Conservation (phyloP, 2,329 filamentous ascomycete species). For the Tolypocladium guangdongense region DNA sequence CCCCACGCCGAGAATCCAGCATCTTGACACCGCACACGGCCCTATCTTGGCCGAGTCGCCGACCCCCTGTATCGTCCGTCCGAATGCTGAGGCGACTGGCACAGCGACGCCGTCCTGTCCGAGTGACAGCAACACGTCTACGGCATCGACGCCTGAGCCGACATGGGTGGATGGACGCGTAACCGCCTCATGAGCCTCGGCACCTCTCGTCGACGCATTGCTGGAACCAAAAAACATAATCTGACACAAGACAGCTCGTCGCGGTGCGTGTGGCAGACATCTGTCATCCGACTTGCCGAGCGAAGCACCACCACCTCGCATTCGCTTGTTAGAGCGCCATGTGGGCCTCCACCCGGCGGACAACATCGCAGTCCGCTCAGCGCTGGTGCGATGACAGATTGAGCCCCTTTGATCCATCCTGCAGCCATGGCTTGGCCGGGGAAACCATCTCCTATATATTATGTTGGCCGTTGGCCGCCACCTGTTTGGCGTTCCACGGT, state of each 20-base stretch:
- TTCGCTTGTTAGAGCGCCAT: background rate
- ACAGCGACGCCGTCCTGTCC: too few relatives aligned
- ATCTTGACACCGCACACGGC: background rate
- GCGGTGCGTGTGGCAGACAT: background rate
- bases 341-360: background rate
- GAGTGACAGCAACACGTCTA: background rate
- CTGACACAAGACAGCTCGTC: background rate
- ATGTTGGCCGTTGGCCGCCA: background rate
- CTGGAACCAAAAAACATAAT: background rate
- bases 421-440: background rate
- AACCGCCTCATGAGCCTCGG: background rate
- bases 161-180: background rate
- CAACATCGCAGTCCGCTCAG: background rate
- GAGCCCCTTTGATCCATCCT: background rate
- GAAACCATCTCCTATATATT: background rate
- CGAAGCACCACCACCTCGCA: background rate
- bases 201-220: background rate
- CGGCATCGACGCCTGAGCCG: background rate
- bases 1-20: background rate
- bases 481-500: background rate
- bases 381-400: background rate
- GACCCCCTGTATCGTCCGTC: background rate
- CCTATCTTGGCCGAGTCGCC: background rate
- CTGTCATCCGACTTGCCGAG: background rate
- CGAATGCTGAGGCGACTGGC: too few relatives aligned